Evolutionary conservation across 345 rosid genomes (phyloP).

Genomic region (Salix udensis): DNA sequence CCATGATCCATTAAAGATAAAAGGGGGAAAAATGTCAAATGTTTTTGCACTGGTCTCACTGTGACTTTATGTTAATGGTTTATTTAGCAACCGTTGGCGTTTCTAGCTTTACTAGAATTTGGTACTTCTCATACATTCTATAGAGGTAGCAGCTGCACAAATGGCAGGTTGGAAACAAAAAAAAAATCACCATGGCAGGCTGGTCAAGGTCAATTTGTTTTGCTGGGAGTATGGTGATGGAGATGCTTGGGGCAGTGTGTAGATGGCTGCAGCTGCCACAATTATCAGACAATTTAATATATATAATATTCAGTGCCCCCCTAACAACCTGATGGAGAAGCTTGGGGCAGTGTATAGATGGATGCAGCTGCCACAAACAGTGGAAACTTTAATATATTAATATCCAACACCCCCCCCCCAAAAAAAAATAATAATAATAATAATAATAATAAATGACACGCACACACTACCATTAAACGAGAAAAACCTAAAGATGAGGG

Average conservation of each 20-base stretch:
- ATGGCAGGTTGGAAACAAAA: not conserved
- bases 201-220: not conserved
- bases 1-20: not conserved
- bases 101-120: not conserved
- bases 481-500: too few relatives aligned
- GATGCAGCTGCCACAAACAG: not conserved
- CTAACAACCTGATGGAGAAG: not conserved
- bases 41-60: not conserved
- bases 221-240: not conserved
- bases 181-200: not conserved
- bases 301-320: too few relatives aligned
- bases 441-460: too few relatives aligned
- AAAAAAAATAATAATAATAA: too few relatives aligned
- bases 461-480: too few relatives aligned
- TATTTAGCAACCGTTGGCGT: not conserved
- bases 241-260: not conserved
- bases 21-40: not conserved
- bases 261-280: not conserved
- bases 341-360: too few relatives aligned
- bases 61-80: not conserved
- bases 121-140: not conserved
- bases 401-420: too few relatives aligned
- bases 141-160: not conserved
- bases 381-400: too few relatives aligned
- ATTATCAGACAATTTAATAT: too few relatives aligned